phyloP scores from a whole-genome alignment of 2,329 filamentous ascomycete genomes.

The Xylaria sp. region DNA sequence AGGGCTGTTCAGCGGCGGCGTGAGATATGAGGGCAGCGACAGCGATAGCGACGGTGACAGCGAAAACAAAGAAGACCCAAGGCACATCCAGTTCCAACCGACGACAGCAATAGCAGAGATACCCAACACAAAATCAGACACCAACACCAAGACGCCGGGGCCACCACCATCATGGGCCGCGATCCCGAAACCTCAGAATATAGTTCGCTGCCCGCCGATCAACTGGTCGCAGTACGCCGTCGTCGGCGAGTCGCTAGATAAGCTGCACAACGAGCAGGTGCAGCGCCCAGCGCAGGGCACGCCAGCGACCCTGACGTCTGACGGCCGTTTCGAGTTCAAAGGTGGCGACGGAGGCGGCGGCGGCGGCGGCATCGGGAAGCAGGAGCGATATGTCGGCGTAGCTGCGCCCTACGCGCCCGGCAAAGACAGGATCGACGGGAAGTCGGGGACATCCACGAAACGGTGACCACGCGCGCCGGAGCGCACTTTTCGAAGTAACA shows the following conservation, averaged over 20 bases:
- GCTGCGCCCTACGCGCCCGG: conserved; percentile 66
- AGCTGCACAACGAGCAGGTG: conserved; percentile 83
- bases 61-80: conserved; percentile 3
- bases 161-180: conserved; percentile 65
- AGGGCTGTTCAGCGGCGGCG: conserved; percentile 40
- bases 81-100: neutral
- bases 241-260: conserved; percentile 85
- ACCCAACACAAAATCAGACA: conserved; percentile 8
- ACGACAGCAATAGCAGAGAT: conserved; percentile 7
- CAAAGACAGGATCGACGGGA: conserved; percentile 59
- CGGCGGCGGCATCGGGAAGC: conserved; percentile 48
- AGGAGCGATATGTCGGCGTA: conserved; percentile 61
- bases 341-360: conserved; percentile 53
- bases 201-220: conserved; percentile 87
- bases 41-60: conserved; percentile 40
- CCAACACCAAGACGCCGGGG: neutral
- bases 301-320: conserved; percentile 57
- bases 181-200: conserved; percentile 80
- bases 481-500: neutral
- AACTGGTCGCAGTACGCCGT: conserved; percentile 96
- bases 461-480: conserved; percentile 37
- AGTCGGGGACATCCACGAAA: conserved; percentile 46
- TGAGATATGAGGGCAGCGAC: conserved; percentile 39
- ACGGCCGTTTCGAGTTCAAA: conserved; percentile 63
- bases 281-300: conserved; percentile 68